A percentile compares a stretch with the other conserved stretches of the same genome.
Conservation (phyloP, 345 rosid genomes). For the Cardiospermum halicacabum region DNA sequence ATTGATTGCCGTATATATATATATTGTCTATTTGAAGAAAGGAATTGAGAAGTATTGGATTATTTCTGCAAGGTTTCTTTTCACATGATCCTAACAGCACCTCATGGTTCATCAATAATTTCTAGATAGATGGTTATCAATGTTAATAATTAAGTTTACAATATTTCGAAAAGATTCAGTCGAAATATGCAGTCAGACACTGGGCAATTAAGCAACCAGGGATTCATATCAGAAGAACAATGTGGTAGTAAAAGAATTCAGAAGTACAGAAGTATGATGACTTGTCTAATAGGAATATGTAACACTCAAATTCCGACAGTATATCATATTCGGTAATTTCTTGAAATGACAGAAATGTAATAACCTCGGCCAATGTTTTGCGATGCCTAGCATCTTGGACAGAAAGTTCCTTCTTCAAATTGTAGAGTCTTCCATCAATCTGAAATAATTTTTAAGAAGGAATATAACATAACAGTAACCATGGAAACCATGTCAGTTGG, state of each 20-base stretch:
- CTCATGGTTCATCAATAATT: neutral
- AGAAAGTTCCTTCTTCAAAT: slow-evolving; percentile 88
- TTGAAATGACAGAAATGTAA: slow-evolving; percentile 8
- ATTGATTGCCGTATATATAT: neutral
- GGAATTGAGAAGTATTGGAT: neutral
- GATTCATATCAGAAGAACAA: neutral
- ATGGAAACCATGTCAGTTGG: neutral
- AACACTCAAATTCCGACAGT: slow-evolving; percentile 5
- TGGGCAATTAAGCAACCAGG: neutral
- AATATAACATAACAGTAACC: slow-evolving; percentile 11
- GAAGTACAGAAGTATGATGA: neutral
- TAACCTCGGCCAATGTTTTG: slow-evolving; percentile 88
- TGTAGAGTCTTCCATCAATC: slow-evolving; percentile 87
- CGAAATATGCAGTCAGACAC: slow-evolving; percentile 1
- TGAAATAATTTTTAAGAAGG: slow-evolving; percentile 27
- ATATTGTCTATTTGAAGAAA: neutral
- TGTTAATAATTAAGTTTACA: neutral
- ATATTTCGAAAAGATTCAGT: neutral
- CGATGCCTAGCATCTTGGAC: slow-evolving; percentile 92
- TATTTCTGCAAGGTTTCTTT: neutral
- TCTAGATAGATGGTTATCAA: neutral
- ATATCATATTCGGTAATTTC: neutral
- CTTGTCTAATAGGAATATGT: neutral
- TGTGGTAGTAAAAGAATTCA: slow-evolving; percentile 4
- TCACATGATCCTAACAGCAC: neutral